Conservation (phyloP, 495 filamentous ascomycete genomes). For the Xylaria scruposa region DNA sequence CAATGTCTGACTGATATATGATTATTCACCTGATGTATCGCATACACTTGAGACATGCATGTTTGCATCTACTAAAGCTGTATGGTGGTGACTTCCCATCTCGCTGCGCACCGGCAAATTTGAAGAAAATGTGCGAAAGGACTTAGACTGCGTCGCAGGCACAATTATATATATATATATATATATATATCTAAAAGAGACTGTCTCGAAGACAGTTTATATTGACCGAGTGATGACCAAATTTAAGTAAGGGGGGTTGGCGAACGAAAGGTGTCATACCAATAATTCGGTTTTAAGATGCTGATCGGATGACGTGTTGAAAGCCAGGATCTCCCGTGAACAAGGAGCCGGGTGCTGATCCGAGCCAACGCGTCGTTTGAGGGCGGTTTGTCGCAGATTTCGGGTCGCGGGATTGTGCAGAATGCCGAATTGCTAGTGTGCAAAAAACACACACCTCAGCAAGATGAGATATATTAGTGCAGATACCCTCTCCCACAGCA, state of each 20-base stretch:
- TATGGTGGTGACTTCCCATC: neutral
- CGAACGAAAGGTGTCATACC: neutral
- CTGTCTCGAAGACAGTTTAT: neutral
- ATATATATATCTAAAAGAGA: neutral
- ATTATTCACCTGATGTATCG: neutral
- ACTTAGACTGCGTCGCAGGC: neutral
- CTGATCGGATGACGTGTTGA: slow-evolving; percentile 16
- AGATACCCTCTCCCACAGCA: neutral
- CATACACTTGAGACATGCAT: neutral
- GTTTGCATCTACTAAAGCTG: neutral
- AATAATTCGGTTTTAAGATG: slow-evolving; percentile 6
- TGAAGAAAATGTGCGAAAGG: neutral
- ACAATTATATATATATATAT: neutral
- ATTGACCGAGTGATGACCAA: slow-evolving; percentile 14
- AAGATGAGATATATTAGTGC: neutral
- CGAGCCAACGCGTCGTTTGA: slow-evolving; percentile 17
- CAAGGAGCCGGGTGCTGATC: slow-evolving; percentile 8
- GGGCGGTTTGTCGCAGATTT: slow-evolving; percentile 30
- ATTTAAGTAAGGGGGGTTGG: slow-evolving; percentile 6
- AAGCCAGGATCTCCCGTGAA: neutral
- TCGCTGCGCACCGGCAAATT: neutral
- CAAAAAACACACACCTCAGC: neutral
- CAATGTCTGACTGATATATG: neutral
- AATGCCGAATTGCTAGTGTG: slow-evolving; percentile 25
- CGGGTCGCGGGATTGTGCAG: slow-evolving; percentile 22